Conservation (phyloP, 2,329 filamentous ascomycete species). For the Zymoseptoria tritici region DNA sequence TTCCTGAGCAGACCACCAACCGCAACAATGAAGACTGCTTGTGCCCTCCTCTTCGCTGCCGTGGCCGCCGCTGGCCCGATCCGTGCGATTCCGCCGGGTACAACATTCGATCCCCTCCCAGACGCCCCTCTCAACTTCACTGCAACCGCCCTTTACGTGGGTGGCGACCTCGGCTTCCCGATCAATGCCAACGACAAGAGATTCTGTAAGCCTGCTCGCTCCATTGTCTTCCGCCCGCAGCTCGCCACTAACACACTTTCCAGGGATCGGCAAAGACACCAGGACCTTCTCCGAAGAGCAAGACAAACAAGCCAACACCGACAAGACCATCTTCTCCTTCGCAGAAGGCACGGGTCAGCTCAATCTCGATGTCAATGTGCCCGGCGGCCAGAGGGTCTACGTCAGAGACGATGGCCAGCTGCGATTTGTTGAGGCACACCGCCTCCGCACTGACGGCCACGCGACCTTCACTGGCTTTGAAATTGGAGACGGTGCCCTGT, state of each 20-base stretch:
- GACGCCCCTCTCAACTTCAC: conserved; percentile 10
- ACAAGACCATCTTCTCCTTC: conserved; percentile 21
- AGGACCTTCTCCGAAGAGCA: conserved; percentile 25
- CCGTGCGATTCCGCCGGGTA: not conserved
- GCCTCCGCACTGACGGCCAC: conserved; percentile 17
- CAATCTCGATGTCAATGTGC: conserved; percentile 19
- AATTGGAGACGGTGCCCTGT: conserved; percentile 2
- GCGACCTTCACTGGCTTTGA: conserved; percentile 18
- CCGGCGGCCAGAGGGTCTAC: conserved; percentile 27
- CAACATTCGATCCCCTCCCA: not conserved
- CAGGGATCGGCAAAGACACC: conserved; percentile 21
- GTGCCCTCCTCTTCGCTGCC: conserved; percentile 13
- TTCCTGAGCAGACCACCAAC: not conserved
- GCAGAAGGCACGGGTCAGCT: conserved; percentile 13
- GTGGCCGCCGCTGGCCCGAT: conserved; percentile 16
- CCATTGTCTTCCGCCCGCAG: not conserved
- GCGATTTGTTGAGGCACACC: conserved; percentile 26
- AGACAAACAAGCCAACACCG: conserved; percentile 1
- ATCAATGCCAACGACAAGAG: conserved; percentile 19
- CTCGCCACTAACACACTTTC: not conserved
- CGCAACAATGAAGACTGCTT: conserved; percentile 22
- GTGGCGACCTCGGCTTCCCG: conserved; percentile 20
- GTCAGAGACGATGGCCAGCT: conserved; percentile 23
- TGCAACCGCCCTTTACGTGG: conserved; percentile 13
- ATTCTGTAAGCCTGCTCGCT: conserved; percentile 13